Evolutionary conservation across 179 eudicot species (phyloP).

Genomic region (Silene noctiflora): DNA sequence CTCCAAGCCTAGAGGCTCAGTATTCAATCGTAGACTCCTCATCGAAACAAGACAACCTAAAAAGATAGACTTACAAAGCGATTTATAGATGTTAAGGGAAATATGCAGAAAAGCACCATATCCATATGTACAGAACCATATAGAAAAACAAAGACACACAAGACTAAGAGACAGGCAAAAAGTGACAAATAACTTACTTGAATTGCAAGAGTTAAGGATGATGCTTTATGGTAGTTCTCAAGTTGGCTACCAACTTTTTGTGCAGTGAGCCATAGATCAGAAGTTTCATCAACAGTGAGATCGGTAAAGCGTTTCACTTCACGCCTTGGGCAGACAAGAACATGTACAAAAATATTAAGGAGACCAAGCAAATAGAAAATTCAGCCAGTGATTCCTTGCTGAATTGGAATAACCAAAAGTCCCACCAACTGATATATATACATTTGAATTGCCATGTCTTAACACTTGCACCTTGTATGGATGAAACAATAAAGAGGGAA

Average conservation of each 20-base stretch:
- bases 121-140: neutral
- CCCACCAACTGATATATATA: neutral
- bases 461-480: neutral
- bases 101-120: neutral
- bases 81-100: no score
- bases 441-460: neutral
- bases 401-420: neutral
- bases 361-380: conserved; percentile 27
- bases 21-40: no score
- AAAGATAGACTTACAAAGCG: no score
- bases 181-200: conserved; percentile 51
- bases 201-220: conserved; percentile 74
- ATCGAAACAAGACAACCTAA: no score
- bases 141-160: neutral
- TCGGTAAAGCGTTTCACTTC: conserved; percentile 84
- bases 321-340: conserved; percentile 93
- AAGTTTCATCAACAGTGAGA: conserved; percentile 71
- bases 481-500: neutral
- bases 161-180: neutral
- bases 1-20: no score
- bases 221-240: conserved; percentile 77
- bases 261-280: conserved; percentile 80
- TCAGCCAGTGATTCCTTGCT: neutral
- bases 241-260: conserved; percentile 70
- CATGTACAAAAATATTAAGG: conserved; percentile 75